phyloP scores from a whole-genome alignment of 257 asterid species.

The Solanum clarkiae region DNA sequence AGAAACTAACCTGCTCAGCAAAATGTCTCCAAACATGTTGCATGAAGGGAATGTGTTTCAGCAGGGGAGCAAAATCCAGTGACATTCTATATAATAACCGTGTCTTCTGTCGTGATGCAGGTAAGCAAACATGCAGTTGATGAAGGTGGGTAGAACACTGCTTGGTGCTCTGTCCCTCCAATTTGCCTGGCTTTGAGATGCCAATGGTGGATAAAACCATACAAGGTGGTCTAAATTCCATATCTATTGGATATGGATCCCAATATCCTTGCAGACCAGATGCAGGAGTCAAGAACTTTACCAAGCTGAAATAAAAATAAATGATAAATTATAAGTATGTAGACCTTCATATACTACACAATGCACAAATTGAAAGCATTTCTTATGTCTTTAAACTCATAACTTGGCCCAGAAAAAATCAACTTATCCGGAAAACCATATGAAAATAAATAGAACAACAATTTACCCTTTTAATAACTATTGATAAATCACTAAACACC shows the following conservation, averaged over 20 bases:
- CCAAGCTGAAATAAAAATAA: slow-evolving; percentile 47
- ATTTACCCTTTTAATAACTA: not conserved
- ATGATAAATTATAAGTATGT: not conserved
- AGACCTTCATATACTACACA: not conserved
- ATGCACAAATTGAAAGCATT: not conserved
- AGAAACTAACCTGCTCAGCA: slow-evolving; percentile 58
- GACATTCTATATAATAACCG: slow-evolving; percentile 91
- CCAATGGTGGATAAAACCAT: slow-evolving; percentile 88
- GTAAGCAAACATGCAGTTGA: slow-evolving; percentile 90
- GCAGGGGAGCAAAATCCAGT: slow-evolving; percentile 83
- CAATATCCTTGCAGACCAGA: slow-evolving; percentile 86
- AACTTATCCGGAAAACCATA: not conserved
- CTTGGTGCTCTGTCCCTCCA: slow-evolving; percentile 67
- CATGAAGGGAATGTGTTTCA: slow-evolving; percentile 78
- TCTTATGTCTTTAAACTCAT: not conserved
- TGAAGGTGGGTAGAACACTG: slow-evolving; percentile 91
- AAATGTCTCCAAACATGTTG: slow-evolving; percentile 76
- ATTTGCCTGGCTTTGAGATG: slow-evolving; percentile 81
- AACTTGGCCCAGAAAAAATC: not conserved
- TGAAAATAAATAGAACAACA: not conserved
- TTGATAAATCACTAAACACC: not conserved
- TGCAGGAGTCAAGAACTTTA: slow-evolving; percentile 73
- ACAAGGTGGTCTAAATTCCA: slow-evolving; percentile 93
- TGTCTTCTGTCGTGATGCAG: slow-evolving; percentile 77
- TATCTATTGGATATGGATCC: slow-evolving; percentile 96